These are phyloP conservation scores for Fusarium palustre DNA, from an alignment of 2,329 filamentous ascomycete genomes.

Conservation along the genomic window DNA sequence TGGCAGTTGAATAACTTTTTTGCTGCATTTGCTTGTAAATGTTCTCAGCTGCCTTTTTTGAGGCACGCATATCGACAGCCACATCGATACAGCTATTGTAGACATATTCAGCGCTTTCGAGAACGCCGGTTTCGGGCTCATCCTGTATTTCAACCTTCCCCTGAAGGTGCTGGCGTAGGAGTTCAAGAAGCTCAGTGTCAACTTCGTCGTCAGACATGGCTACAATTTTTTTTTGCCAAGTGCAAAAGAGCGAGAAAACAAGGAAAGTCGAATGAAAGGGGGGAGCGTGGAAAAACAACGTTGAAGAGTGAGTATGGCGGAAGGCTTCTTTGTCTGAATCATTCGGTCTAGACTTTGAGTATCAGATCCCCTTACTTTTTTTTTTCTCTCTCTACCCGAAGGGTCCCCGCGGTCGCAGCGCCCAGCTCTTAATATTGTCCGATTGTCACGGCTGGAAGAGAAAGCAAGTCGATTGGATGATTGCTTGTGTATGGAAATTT, in stretches of 20 bases:
- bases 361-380: slow-evolving; percentile 37
- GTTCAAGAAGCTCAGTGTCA: slow-evolving; percentile 86
- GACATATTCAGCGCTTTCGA: slow-evolving; percentile 85
- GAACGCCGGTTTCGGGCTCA: slow-evolving; percentile 82
- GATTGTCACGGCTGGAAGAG: slow-evolving; percentile 19
- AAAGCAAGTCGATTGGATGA: slow-evolving; percentile 10
- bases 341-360: slow-evolving; percentile 34
- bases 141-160: slow-evolving; percentile 66
- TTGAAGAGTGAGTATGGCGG: slow-evolving; percentile 27
- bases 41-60: slow-evolving; percentile 81
- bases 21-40: slow-evolving; percentile 87
- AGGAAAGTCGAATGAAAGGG: slow-evolving; percentile 1
- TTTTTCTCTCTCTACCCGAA: not conserved
- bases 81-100: slow-evolving; percentile 95
- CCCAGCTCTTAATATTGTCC: not conserved
- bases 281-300: slow-evolving; percentile 5
- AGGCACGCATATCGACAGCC: slow-evolving; percentile 83
- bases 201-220: slow-evolving; percentile 91
- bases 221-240: not conserved
- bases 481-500: not conserved
- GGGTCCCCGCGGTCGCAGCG: slow-evolving; percentile 23
- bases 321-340: slow-evolving; percentile 35
- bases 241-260: not conserved
- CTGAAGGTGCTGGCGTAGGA: slow-evolving; percentile 83
- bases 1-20: slow-evolving; percentile 83